Conservation (phyloP, 1,139 yeast species). For the Blastobotrys proliferans region DNA sequence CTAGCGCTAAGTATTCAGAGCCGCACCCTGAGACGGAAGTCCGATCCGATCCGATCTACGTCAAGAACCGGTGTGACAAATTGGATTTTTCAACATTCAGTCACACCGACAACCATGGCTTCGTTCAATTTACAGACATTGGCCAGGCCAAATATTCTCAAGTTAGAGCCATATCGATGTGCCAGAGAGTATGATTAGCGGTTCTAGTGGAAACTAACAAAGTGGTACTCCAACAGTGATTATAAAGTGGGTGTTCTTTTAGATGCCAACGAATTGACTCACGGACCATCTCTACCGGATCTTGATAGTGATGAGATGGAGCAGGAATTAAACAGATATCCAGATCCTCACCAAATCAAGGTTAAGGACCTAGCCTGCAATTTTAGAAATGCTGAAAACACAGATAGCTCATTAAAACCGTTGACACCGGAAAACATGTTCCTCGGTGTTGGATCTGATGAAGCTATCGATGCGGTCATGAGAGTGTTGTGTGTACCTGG, state of each 20-base stretch:
- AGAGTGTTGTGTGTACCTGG: slow-evolving; percentile 84
- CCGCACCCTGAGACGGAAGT: background rate
- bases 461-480: slow-evolving; percentile 83
- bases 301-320: slow-evolving; percentile 36
- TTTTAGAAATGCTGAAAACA: slow-evolving; percentile 55
- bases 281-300: slow-evolving; percentile 69
- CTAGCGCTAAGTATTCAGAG: background rate
- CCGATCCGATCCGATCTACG: background rate
- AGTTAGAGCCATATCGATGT: slow-evolving; percentile 86
- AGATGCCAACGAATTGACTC: slow-evolving; percentile 95
- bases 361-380: slow-evolving; percentile 68
- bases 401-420: slow-evolving; percentile 22
- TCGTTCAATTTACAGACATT: slow-evolving; percentile 55
- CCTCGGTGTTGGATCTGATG: slow-evolving; percentile 97
- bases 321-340: slow-evolving; percentile 75
- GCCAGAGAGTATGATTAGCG: slow-evolving; percentile 63
- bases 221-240: slow-evolving; percentile 42
- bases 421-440: slow-evolving; percentile 69
- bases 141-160: slow-evolving; percentile 78
- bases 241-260: slow-evolving; percentile 78
- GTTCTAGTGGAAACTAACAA: slow-evolving; percentile 7
- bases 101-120: slow-evolving; percentile 19
- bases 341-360: slow-evolving; percentile 91
- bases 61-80: too few species aligned
- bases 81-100: too few species aligned